phyloP scores from a whole-genome alignment of 1,139 yeast genomes.

The Candida anutae region DNA sequence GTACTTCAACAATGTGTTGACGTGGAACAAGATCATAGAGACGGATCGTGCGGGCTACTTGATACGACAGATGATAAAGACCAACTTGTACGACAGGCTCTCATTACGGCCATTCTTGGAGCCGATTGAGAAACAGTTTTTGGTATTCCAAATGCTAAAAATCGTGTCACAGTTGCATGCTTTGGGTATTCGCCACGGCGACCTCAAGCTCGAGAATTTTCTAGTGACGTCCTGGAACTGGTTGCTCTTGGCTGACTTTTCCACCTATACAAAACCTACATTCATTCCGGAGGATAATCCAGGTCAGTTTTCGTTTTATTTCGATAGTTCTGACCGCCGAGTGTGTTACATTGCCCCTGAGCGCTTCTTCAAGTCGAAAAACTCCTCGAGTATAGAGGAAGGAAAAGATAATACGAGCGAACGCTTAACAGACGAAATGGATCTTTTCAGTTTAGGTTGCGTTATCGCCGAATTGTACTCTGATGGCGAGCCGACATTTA shows the following conservation, averaged over 20 bases:
- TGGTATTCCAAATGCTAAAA: conserved; percentile 68
- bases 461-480: conserved; percentile 81
- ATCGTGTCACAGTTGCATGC: conserved; percentile 59
- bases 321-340: conserved; percentile 82
- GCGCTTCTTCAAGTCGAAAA: conserved; percentile 46
- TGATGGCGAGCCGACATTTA: conserved; percentile 83
- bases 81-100: conserved; percentile 77
- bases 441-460: conserved; percentile 86
- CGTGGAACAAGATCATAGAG: conserved; percentile 69
- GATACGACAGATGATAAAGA: conserved; percentile 71
- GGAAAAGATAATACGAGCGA: conserved; percentile 16
- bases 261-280: conserved; percentile 69
- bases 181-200: conserved; percentile 70
- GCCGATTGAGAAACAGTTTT: conserved; percentile 74
- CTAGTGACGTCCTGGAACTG: conserved; percentile 87
- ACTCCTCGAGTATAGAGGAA: conserved; percentile 16
- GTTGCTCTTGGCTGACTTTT: conserved; percentile 76
- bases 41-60: conserved; percentile 91
- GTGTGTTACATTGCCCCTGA: conserved; percentile 94
- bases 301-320: conserved; percentile 85
- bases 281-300: conserved; percentile 91
- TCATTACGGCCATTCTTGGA: conserved; percentile 85
- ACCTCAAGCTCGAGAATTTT: conserved; percentile 82
- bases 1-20: conserved; percentile 55
- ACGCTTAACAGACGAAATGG: conserved; percentile 69